These are phyloP conservation scores for Daldinia eschscholtzii DNA, from an alignment of 2,329 filamentous ascomycete species.

Conservation along the genomic window DNA sequence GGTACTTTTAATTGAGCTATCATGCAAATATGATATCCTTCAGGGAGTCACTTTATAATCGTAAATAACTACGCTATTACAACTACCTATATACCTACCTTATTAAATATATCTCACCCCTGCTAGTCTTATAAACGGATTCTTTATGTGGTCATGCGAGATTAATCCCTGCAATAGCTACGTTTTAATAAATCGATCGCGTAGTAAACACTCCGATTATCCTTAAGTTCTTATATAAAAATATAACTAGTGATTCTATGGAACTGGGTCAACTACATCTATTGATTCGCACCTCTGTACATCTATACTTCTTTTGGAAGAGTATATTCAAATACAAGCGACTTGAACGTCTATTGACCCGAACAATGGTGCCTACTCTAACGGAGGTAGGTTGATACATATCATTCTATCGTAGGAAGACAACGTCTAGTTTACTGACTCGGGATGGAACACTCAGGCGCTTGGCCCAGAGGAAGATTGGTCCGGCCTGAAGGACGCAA, in stretches of 20 bases:
- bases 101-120: neutral
- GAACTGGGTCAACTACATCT: neutral
- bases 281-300: neutral
- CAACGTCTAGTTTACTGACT: conserved; percentile 14
- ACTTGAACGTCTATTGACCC: neutral
- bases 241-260: neutral
- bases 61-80: neutral
- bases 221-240: neutral
- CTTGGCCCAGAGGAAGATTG: conserved; percentile 40
- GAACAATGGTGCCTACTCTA: conserved; percentile 23
- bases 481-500: conserved; percentile 43
- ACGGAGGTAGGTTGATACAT: conserved; percentile 24
- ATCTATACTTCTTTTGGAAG: neutral
- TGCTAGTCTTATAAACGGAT: neutral
- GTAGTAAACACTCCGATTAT: neutral
- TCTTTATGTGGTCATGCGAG: neutral
- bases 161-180: neutral
- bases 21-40: neutral
- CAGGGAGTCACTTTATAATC: too few relatives aligned
- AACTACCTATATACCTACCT: too few relatives aligned
- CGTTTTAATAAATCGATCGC: neutral
- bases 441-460: conserved; percentile 21
- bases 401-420: neutral
- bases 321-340: neutral
- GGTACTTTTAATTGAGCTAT: too few relatives aligned